Conservation (phyloP, 2,329 filamentous ascomycete genomes). For the Sporothrix brunneoviolacea region DNA sequence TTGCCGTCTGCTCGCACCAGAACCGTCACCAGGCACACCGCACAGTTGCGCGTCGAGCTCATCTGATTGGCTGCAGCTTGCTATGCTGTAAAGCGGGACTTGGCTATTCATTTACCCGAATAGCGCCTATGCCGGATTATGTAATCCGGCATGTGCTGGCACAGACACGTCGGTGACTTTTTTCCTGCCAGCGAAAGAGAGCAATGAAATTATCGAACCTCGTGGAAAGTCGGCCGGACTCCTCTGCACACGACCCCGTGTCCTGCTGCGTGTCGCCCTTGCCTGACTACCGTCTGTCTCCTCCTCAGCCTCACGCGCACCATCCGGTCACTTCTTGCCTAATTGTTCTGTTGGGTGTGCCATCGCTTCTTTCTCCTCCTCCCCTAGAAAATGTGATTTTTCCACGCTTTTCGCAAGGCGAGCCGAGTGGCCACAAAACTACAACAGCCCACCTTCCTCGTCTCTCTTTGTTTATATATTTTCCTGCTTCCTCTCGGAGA, state of each 20-base stretch:
- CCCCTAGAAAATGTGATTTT: constrained; percentile 2
- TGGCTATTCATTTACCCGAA: not conserved
- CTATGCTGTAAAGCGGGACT: constrained; percentile 6
- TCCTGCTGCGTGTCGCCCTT: constrained; percentile 6
- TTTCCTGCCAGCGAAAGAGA: too few relatives aligned
- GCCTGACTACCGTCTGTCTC: not conserved
- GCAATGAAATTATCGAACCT: constrained; percentile 14
- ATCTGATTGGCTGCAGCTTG: constrained; percentile 19
- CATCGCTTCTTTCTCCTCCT: not conserved
- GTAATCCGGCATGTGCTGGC: too few relatives aligned
- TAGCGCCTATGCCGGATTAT: too few relatives aligned
- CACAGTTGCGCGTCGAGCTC: constrained; percentile 22
- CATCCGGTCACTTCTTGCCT: not conserved
- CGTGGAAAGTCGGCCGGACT: constrained; percentile 6
- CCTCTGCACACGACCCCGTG: not conserved
- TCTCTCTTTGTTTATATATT: not conserved
- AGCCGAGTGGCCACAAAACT: constrained; percentile 6
- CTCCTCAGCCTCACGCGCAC: not conserved
- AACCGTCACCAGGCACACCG: constrained; percentile 21
- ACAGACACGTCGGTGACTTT: not conserved
- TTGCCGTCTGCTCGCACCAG: not conserved
- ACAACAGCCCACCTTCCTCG: too few relatives aligned
- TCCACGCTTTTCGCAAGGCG: not conserved
- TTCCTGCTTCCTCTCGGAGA: not conserved
- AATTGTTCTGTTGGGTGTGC: not conserved